phyloP scores from a whole-genome alignment of 805 yeast genomes.

The Yarrowia sp. region DNA sequence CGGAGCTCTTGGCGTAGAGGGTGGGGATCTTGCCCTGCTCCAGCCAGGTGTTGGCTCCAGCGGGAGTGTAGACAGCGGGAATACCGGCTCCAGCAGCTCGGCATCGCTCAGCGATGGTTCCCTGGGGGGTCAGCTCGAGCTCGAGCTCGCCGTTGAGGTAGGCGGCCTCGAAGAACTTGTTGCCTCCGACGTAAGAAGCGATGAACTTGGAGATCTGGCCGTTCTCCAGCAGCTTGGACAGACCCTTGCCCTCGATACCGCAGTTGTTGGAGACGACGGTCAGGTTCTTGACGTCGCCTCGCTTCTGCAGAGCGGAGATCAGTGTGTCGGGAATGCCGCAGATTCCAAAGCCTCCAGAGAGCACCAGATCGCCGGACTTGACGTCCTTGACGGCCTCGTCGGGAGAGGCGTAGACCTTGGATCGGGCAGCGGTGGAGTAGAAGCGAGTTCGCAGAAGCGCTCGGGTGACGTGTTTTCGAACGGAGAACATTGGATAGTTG shows the following conservation, averaged over 20 bases:
- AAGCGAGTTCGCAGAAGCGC: neutral
- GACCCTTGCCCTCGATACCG: conserved; percentile 48
- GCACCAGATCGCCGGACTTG: conserved; percentile 38
- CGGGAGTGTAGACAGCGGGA: conserved; percentile 51
- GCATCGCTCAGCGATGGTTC: conserved; percentile 50
- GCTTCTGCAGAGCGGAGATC: conserved; percentile 42
- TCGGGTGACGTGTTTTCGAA: conserved; percentile 11
- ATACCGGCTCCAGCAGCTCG: conserved; percentile 51
- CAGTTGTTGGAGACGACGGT: conserved; percentile 48
- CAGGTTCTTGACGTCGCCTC: conserved; percentile 41
- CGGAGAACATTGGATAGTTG: conserved; percentile 8
- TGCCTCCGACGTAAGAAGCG: conserved; percentile 49
- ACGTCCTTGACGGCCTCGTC: conserved; percentile 28
- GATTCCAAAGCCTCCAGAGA: conserved; percentile 53
- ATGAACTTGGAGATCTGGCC: conserved; percentile 49
- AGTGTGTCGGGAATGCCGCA: conserved; percentile 50
- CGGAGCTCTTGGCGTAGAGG: conserved; percentile 39
- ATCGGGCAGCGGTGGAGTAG: conserved; percentile 18
- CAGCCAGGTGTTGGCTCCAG: conserved; percentile 54
- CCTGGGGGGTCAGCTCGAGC: conserved; percentile 52
- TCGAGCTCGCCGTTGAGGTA: conserved; percentile 47
- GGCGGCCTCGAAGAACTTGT: conserved; percentile 44
- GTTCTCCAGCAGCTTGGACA: conserved; percentile 43
- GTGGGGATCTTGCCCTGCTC: conserved; percentile 50
- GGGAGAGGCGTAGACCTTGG: conserved; percentile 22